A percentile compares a stretch with the other conserved stretches of the same genome.
Conservation (phyloP, 2,329 filamentous ascomycete genomes). For the Arthroderma sp. region DNA sequence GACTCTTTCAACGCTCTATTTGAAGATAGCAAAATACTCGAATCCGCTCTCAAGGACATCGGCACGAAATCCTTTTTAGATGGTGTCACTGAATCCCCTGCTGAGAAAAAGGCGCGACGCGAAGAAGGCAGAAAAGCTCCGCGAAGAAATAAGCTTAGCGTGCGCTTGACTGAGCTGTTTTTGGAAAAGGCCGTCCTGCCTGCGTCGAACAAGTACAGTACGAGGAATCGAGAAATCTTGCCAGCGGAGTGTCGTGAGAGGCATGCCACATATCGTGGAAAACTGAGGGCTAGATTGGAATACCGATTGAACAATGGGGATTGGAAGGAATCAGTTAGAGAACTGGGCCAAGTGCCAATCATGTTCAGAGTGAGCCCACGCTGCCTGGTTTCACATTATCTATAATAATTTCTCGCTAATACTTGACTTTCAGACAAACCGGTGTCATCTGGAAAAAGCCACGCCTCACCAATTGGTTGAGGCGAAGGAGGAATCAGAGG, state of each 20-base stretch:
- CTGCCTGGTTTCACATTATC: slow-evolving; percentile 7
- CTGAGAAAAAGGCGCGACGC: slow-evolving; percentile 24
- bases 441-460: slow-evolving; percentile 78
- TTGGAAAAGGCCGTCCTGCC: slow-evolving; percentile 73
- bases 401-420: not conserved
- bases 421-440: slow-evolving; percentile 52
- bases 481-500: slow-evolving; percentile 88
- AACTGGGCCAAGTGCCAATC: slow-evolving; percentile 78
- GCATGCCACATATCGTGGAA: slow-evolving; percentile 80
- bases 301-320: slow-evolving; percentile 80
- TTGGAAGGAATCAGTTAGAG: slow-evolving; percentile 66
- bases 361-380: slow-evolving; percentile 64
- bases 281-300: slow-evolving; percentile 69
- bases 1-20: slow-evolving; percentile 93
- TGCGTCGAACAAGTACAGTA: slow-evolving; percentile 66
- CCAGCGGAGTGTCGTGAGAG: slow-evolving; percentile 91
- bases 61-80: slow-evolving; percentile 80
- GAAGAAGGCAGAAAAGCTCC: slow-evolving; percentile 42
- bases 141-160: slow-evolving; percentile 57
- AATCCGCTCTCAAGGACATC: slow-evolving; percentile 73
- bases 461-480: slow-evolving; percentile 71
- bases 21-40: slow-evolving; percentile 55
- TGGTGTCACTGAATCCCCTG: slow-evolving; percentile 43
- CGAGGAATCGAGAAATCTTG: slow-evolving; percentile 67
- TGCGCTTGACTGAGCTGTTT: slow-evolving; percentile 68